Percentiles rank a stretch among this genome's conserved stretches.
phyloP scores from a whole-genome alignment of 345 rosid species.

The Boechera stricta region DNA sequence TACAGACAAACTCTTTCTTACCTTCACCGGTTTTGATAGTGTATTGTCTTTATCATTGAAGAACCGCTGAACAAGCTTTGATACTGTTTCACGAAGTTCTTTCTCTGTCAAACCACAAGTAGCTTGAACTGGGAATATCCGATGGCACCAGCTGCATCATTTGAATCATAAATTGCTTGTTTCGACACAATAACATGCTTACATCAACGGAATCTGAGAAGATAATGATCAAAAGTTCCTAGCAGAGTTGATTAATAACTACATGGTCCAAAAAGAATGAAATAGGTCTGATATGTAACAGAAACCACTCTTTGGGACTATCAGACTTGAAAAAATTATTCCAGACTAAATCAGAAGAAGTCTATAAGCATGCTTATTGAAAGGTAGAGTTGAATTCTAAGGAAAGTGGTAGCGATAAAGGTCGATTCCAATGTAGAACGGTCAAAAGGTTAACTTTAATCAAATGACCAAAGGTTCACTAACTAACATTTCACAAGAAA shows the following conservation, averaged over 20 bases:
- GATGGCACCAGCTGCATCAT: constrained; percentile 91
- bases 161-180: constrained; percentile 30
- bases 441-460: not conserved
- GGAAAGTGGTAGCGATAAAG: not conserved
- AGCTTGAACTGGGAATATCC: constrained; percentile 89
- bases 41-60: constrained; percentile 57
- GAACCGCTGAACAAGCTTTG: constrained; percentile 72
- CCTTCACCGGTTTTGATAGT: constrained; percentile 67
- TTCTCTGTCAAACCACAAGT: constrained; percentile 81
- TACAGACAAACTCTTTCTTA: constrained; percentile 32
- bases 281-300: constrained; percentile 15
- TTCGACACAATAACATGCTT: constrained; percentile 5
- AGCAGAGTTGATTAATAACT: constrained; percentile 4
- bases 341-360: constrained; percentile 8
- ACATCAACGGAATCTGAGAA: constrained; percentile 16
- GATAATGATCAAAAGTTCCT: constrained; percentile 4
- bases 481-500: constrained; percentile 22
- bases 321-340: not conserved
- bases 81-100: constrained; percentile 66
- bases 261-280: not conserved
- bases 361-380: constrained; percentile 1
- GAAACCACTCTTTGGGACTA: constrained; percentile 20
- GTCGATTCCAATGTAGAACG: not conserved
- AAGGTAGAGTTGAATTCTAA: not conserved
- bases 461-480: constrained; percentile 18